Evolutionary conservation across 495 filamentous ascomycete species (phyloP).

Genomic region (Cenococcum geophilum): DNA sequence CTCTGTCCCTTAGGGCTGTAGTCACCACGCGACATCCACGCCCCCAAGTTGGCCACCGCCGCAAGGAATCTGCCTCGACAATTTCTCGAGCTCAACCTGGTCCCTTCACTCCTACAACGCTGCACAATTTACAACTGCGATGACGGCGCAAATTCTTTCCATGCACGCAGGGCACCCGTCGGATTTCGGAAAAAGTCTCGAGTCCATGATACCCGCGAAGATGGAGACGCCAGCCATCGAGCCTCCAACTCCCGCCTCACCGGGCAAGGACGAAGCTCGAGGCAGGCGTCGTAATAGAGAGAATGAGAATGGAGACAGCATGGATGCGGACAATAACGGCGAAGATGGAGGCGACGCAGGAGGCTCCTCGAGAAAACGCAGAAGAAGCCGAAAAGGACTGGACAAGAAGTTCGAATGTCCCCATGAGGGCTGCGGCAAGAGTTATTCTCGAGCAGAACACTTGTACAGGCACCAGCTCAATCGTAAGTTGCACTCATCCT

Average conservation of each 20-base stretch:
- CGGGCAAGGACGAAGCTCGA: constrained; percentile 24
- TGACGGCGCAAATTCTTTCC: constrained; percentile 32
- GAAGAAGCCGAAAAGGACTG: constrained; percentile 76
- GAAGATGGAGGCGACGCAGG: constrained; percentile 22
- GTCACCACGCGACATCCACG: constrained; percentile 14
- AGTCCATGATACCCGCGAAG: constrained; percentile 24
- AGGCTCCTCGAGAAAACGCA: constrained; percentile 58
- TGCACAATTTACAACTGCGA: constrained; percentile 7
- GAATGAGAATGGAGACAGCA: constrained; percentile 18
- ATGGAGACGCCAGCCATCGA: constrained; percentile 22
- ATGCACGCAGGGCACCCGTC: constrained; percentile 29
- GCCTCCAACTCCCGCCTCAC: constrained; percentile 19
- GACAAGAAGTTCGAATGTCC: constrained; percentile 96
- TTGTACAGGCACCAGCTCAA: constrained; percentile 96
- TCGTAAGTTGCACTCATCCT: constrained; percentile 50
- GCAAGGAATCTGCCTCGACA: neutral
- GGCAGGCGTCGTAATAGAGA: constrained; percentile 25
- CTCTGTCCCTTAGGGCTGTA: constrained; percentile 8
- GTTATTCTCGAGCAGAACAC: constrained; percentile 94
- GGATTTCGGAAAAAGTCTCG: constrained; percentile 29
- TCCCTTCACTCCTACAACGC: neutral
- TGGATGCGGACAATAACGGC: constrained; percentile 14
- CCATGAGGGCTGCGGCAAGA: constrained; percentile 85
- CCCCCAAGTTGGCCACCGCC: neutral
- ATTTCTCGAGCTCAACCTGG: neutral